These are phyloP conservation scores for Wickerhamomyces silvicola DNA, from an alignment of 805 yeast species.

Conservation along the genomic window DNA sequence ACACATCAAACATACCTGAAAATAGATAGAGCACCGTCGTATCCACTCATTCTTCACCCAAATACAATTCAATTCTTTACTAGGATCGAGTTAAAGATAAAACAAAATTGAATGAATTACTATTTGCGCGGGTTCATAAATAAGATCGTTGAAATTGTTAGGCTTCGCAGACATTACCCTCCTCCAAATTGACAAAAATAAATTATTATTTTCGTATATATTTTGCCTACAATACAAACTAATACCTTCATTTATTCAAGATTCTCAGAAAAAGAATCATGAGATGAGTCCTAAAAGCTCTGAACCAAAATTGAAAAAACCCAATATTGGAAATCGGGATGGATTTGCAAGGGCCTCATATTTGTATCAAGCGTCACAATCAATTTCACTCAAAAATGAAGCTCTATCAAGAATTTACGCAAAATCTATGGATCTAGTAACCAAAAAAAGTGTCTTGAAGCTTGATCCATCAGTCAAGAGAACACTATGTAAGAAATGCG, in stretches of 20 bases:
- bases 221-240: background rate
- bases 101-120: no score
- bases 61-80: background rate
- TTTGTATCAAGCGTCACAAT: constrained; percentile 48
- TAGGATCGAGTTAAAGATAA: background rate
- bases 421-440: constrained; percentile 49
- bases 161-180: no score
- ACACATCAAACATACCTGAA: constrained; percentile 61
- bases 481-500: constrained; percentile 62
- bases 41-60: constrained; percentile 72
- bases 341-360: constrained; percentile 54
- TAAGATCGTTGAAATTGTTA: no score
- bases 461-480: constrained; percentile 63
- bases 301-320: constrained; percentile 18
- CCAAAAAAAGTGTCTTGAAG: constrained; percentile 62
- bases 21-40: constrained; percentile 97
- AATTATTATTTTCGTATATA: background rate
- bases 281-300: no score
- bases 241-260: no score
- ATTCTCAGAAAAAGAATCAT: no score
- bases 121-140: no score
- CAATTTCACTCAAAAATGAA: constrained; percentile 25
- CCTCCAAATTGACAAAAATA: no score
- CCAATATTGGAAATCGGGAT: constrained; percentile 47
- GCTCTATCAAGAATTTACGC: constrained; percentile 51